Base-by-base conservation (phyloP, 139 green algal species). In the Microglena sp. region DNA sequence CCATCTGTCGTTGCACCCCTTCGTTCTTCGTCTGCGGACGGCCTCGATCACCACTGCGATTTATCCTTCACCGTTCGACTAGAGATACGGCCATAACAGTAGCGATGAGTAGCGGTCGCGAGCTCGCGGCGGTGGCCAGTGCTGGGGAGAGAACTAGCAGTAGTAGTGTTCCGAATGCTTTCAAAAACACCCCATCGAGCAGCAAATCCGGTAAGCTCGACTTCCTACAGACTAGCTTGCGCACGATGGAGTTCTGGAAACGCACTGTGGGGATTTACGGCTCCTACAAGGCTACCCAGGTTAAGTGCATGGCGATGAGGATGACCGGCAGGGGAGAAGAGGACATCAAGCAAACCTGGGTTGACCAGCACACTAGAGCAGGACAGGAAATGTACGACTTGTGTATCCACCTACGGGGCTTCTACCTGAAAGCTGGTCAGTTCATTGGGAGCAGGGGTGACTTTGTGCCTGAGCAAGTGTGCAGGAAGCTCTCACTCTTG, bases 371-470 rank as follows among this genome's bases (percentile, higher is more conserved):
- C 59, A 60, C 66, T 3, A 76, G 70, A 72, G 83, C 90, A 15
- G 90, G 82, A 0, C 26, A 77, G 44, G 61, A 88, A 33, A 91
- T 96, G 82, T 87, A 95, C 59, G 43, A 78, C 3, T 72, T 96
- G n/a, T 86, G 76, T 33, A 74, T 96, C 8, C 72, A 79, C 32
- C 66, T 95, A 43, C 67, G 89, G 1, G 89, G 89, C 22, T 95
- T 95, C 67, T 94, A 94, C 36, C 64, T 94, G 7, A 95, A 92
- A 84, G 74, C 78, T 4, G 89, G 89, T 0, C 90, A 96, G 60
- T 96, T 96, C 69, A 82, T 96, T 35, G 89, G 86, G 1, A 83
- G 87, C 0, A 73, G 90, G 0, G 61, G 71, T 18, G 90, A 96
- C 60, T 96, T 96, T 74, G 77, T 96, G 21, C 90, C 90, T 0